phyloP scores from a whole-genome alignment of 805 yeast species.

The Pichia nakasei region DNA sequence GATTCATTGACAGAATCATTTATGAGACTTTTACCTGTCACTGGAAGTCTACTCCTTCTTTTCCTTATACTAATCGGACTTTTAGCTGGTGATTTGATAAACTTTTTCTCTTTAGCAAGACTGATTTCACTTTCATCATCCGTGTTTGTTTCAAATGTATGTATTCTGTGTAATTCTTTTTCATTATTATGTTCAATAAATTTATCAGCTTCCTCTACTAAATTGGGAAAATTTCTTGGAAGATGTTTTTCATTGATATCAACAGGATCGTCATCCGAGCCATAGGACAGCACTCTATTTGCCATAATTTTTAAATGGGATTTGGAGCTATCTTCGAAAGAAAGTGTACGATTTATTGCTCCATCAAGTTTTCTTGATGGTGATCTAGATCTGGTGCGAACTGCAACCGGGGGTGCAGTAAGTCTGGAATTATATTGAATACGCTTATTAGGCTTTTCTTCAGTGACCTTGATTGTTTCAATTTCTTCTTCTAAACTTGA shows the following conservation, averaged over 20 bases:
- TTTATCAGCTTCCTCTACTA: conserved; percentile 23
- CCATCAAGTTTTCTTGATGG: conserved; percentile 16
- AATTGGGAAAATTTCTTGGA: conserved; percentile 17
- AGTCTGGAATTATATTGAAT: neutral
- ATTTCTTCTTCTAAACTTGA: neutral
- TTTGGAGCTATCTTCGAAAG: neutral
- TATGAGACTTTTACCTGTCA: neutral
- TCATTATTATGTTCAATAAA: conserved; percentile 19
- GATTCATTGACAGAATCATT: neutral
- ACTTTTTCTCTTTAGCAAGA: neutral
- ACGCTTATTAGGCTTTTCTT: neutral
- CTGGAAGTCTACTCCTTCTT: neutral
- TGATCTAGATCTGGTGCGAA: conserved; percentile 17
- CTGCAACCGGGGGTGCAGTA: conserved; percentile 11
- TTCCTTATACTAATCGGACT: neutral
- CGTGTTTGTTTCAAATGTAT: conserved; percentile 2
- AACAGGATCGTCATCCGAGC: conserved; percentile 16
- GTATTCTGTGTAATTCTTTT: neutral
- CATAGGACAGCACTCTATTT: conserved; percentile 22
- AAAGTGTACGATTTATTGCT: neutral
- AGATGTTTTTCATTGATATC: conserved; percentile 10
- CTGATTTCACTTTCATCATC: conserved; percentile 3
- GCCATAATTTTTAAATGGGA: conserved; percentile 5
- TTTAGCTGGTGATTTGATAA: neutral
- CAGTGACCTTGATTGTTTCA: neutral